Evolutionary conservation across 352 stramenopile genomes (phyloP).

Genomic region (Pythium phragmitis): DNA sequence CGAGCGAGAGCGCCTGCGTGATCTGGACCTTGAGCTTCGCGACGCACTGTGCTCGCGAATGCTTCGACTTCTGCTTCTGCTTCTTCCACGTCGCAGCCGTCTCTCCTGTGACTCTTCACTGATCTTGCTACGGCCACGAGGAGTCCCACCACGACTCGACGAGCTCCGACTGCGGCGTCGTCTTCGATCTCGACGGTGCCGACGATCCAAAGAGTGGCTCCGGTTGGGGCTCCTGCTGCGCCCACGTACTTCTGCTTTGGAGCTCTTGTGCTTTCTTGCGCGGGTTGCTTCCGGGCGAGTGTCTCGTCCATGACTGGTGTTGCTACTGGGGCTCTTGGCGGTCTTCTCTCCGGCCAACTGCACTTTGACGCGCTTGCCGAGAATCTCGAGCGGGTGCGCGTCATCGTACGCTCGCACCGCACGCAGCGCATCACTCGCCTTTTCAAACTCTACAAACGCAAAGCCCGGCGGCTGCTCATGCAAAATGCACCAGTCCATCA

Average conservation of each 20-base stretch:
- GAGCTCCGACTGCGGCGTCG: conserved; percentile 5
- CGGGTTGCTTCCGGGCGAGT: not conserved
- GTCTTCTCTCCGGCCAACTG: conserved; percentile 57
- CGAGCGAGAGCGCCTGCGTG: not conserved
- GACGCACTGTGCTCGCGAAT: conserved; percentile 10
- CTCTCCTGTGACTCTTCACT: not conserved
- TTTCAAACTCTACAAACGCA: conserved; percentile 71
- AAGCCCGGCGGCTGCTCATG: conserved; percentile 67
- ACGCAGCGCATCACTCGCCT: conserved; percentile 38
- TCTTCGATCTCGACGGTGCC: not conserved
- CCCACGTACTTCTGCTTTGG: not conserved
- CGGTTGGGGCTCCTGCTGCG: conserved; percentile 5
- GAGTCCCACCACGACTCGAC: conserved; percentile 7
- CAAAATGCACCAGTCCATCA: not conserved
- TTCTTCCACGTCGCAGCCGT: not conserved
- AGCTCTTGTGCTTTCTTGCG: not conserved
- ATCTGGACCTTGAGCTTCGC: conserved; percentile 9
- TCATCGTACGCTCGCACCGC: conserved; percentile 46
- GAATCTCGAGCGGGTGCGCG: conserved; percentile 47
- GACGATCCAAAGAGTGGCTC: not conserved
- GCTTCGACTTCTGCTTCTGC: not conserved
- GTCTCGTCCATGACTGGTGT: not conserved
- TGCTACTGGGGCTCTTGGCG: not conserved
- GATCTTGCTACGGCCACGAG: not conserved
- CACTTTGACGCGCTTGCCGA: conserved; percentile 74